These are phyloP conservation scores for Cinchona pubescens DNA, from an alignment of 257 asterid genomes.

Conservation along the genomic window DNA sequence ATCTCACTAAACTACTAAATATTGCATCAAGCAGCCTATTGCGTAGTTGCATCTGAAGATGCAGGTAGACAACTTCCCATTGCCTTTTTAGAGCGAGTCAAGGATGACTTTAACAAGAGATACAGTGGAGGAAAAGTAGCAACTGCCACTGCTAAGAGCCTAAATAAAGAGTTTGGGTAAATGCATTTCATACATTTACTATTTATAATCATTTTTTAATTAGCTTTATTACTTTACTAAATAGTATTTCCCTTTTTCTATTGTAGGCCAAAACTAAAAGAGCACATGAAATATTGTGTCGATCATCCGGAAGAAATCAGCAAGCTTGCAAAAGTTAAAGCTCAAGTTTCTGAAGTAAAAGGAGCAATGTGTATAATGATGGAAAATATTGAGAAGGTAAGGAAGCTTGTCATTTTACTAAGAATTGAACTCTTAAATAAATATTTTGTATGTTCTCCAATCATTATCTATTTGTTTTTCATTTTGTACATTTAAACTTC, in stretches of 20 bases:
- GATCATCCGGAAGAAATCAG: conserved; percentile 53
- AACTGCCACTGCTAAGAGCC: conserved; percentile 41
- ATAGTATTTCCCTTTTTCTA: not conserved
- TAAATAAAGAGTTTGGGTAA: conserved; percentile 53
- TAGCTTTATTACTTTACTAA: not conserved
- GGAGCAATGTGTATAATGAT: conserved; percentile 64
- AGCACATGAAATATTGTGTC: conserved; percentile 48
- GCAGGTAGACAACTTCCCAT: conserved; percentile 53
- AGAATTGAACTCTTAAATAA: not conserved
- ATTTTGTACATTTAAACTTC: not conserved
- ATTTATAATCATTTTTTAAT: too few species aligned
- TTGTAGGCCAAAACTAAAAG: conserved; percentile 49
- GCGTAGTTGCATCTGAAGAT: conserved; percentile 52
- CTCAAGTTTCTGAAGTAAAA: conserved; percentile 54
- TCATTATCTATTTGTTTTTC: not conserved
- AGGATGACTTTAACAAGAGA: conserved; percentile 49
- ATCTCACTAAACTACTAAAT: not conserved
- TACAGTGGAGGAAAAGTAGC: conserved; percentile 48
- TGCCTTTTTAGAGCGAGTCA: conserved; percentile 43
- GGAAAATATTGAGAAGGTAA: conserved; percentile 62
- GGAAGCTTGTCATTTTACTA: not conserved
- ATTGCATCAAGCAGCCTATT: conserved; percentile 34
- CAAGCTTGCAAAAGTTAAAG: conserved; percentile 50
- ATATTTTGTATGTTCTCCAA: not conserved
- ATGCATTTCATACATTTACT: too few species aligned